Percentiles rank a stretch among this genome's conserved stretches.
phyloP scores from a whole-genome alignment of 1,139 yeast species.

The Nakaseomyces nivariensis region DNA sequence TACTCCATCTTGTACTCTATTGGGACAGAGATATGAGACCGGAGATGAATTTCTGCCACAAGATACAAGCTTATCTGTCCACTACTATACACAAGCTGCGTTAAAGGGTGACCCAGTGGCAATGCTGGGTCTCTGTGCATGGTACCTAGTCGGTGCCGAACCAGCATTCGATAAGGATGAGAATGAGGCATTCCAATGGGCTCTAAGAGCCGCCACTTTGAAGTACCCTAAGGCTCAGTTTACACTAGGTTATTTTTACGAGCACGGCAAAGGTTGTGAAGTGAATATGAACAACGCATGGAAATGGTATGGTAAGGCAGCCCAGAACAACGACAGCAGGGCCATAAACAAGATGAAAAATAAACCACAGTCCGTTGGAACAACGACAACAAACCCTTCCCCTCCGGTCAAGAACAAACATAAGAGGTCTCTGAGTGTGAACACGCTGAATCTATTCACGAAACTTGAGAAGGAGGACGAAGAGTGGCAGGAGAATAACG shows the following conservation, averaged over 20 bases:
- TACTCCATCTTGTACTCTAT: constrained; percentile 63
- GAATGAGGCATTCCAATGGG: constrained; percentile 91
- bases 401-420: constrained; percentile 1
- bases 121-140: constrained; percentile 91
- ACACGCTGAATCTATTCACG: constrained; percentile 10
- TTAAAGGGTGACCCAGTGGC: constrained; percentile 78
- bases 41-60: constrained; percentile 71
- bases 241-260: constrained; percentile 76
- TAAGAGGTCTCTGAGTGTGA: constrained; percentile 8
- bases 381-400: background rate
- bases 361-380: background rate
- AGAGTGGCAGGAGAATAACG: background rate
- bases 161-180: constrained; percentile 73
- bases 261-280: constrained; percentile 80
- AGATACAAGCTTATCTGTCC: constrained; percentile 78
- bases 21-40: constrained; percentile 77
- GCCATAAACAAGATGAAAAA: constrained; percentile 35
- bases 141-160: constrained; percentile 89
- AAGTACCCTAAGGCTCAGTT: constrained; percentile 78
- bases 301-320: constrained; percentile 69
- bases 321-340: constrained; percentile 60
- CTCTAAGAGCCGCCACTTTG: constrained; percentile 67
- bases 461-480: background rate
- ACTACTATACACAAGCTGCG: constrained; percentile 89
- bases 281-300: constrained; percentile 49